phyloP scores from a whole-genome alignment of 148 eudicot genomes.

The Fallopia convolvulus region DNA sequence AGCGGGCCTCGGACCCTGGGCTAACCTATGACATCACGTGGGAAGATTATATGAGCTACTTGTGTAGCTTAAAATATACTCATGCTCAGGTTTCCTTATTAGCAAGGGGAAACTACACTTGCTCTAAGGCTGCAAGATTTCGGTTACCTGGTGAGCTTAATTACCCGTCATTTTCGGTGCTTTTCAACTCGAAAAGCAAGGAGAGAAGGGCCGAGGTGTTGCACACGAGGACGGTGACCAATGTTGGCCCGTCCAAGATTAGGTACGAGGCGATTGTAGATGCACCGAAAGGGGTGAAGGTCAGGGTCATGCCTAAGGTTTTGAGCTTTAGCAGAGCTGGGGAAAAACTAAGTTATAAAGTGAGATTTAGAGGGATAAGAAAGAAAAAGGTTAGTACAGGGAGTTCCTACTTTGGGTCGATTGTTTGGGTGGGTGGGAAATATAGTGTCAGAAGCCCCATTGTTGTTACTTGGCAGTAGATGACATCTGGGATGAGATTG shows the following conservation, averaged over 20 bases:
- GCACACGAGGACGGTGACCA: slow-evolving; percentile 46
- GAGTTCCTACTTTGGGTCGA: slow-evolving; percentile 40
- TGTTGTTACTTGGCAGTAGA: slow-evolving; percentile 48
- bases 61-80: slow-evolving; percentile 53
- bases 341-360: slow-evolving; percentile 40
- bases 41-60: slow-evolving; percentile 40
- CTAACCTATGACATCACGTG: slow-evolving; percentile 47
- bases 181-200: slow-evolving; percentile 15
- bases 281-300: slow-evolving; percentile 41
- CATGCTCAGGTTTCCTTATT: slow-evolving; percentile 36
- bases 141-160: slow-evolving; percentile 46
- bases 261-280: slow-evolving; percentile 31
- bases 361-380: slow-evolving; percentile 30
- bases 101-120: slow-evolving; percentile 35
- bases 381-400: slow-evolving; percentile 14
- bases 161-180: slow-evolving; percentile 61
- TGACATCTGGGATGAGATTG: neutral
- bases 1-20: slow-evolving; percentile 52
- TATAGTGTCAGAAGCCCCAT: slow-evolving; percentile 54
- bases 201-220: slow-evolving; percentile 19
- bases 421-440: slow-evolving; percentile 34
- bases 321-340: slow-evolving; percentile 32
- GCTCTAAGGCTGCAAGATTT: slow-evolving; percentile 23
- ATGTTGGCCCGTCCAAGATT: slow-evolving; percentile 40
- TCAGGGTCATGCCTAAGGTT: slow-evolving; percentile 37